These are phyloP conservation scores for Bacidia gigantensis DNA, from an alignment of 495 filamentous ascomycete genomes.

Conservation along the genomic window DNA sequence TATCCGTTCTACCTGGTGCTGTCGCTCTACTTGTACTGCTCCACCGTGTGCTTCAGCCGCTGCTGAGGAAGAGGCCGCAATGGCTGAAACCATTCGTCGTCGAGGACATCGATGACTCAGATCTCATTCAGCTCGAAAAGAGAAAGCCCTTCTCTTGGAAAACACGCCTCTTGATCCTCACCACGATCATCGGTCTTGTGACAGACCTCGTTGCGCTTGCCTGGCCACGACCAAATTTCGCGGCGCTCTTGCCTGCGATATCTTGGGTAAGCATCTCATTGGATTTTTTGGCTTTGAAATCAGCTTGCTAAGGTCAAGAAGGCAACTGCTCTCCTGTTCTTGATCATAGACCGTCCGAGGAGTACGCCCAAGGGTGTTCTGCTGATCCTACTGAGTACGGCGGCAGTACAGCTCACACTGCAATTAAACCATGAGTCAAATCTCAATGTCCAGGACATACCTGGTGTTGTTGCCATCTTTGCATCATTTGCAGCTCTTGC, in stretches of 20 bases:
- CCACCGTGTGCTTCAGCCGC: constrained; percentile 21
- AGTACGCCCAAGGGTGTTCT: constrained; percentile 31
- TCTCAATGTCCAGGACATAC: constrained; percentile 22
- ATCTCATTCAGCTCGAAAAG: not conserved
- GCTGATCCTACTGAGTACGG: constrained; percentile 23
- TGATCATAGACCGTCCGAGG: constrained; percentile 35
- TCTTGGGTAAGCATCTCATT: constrained; percentile 35
- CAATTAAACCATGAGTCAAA: constrained; percentile 21
- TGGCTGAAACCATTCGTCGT: constrained; percentile 40
- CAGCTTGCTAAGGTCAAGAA: constrained; percentile 17
- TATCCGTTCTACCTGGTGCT: constrained; percentile 33
- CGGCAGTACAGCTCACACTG: constrained; percentile 24
- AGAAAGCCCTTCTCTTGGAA: not conserved
- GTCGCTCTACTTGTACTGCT: constrained; percentile 29
- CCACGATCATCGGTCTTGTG: constrained; percentile 21
- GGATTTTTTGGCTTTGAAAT: not conserved
- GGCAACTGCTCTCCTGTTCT: constrained; percentile 31
- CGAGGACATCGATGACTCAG: constrained; percentile 12
- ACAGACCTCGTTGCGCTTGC: constrained; percentile 30
- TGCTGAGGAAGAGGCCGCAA: constrained; percentile 25
- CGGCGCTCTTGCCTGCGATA: constrained; percentile 22
- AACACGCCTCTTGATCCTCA: not conserved
- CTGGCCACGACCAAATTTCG: constrained; percentile 18
- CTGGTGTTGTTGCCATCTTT: constrained; percentile 28
- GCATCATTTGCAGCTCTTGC: constrained; percentile 32